Conservation (phyloP, 192 early-diverging fungal genomes). For the Backusella luteola region DNA sequence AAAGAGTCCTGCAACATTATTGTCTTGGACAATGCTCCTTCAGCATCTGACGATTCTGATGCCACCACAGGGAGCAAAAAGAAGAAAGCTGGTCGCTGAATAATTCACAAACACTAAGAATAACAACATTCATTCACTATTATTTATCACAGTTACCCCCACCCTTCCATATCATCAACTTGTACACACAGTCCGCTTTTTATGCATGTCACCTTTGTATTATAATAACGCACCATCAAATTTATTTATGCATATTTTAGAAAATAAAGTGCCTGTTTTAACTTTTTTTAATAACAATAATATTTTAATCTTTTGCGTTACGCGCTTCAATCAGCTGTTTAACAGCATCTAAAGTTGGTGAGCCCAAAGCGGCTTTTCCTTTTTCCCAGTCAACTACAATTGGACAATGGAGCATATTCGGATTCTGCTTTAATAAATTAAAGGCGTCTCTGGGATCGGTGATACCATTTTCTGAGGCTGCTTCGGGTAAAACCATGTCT, state of each 20-base stretch:
- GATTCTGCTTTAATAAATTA: conserved; percentile 15
- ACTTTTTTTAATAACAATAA: background rate
- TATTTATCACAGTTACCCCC: background rate
- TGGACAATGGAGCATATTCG: conserved; percentile 22
- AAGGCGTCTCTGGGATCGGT: background rate
- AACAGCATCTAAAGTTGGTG: conserved; percentile 13
- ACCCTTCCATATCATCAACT: background rate
- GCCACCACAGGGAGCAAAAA: background rate
- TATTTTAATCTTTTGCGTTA: background rate
- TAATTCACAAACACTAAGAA: background rate
- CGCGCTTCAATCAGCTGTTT: conserved; percentile 17
- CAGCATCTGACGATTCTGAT: conserved; percentile 16
- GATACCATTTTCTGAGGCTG: conserved; percentile 5
- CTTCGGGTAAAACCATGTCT: conserved; percentile 25
- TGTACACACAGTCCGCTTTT: conserved; percentile 4
- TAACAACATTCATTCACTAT: background rate
- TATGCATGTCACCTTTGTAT: background rate
- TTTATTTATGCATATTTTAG: conserved; percentile 7
- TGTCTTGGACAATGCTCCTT: conserved; percentile 1
- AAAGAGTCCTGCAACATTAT: conserved; percentile 22
- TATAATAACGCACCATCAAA: background rate
- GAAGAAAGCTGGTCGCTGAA: background rate
- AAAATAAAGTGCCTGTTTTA: conserved; percentile 5
- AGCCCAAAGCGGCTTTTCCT: conserved; percentile 29
- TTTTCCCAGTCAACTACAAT: conserved; percentile 40